Evolutionary conservation across 441 rosid genomes (phyloP).

Genomic region (Metrosideros polymorpha): DNA sequence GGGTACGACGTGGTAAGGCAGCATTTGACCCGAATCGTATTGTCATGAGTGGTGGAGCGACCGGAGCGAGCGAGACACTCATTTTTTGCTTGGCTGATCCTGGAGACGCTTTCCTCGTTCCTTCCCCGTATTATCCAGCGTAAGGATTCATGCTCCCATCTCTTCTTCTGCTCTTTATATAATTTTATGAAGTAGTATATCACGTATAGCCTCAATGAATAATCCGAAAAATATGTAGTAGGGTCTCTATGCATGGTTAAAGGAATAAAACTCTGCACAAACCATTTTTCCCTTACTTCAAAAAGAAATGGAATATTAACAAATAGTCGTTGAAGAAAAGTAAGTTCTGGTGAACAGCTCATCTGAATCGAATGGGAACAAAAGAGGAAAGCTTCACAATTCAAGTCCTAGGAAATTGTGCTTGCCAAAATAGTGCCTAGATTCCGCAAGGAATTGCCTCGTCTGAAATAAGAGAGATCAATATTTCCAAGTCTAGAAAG

Average conservation of each 20-base stretch:
- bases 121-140: slow-evolving; percentile 53
- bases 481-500: background rate
- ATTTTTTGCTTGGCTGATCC: slow-evolving; percentile 52
- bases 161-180: background rate
- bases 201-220: background rate
- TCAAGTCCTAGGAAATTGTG: background rate
- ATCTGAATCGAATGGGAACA: background rate
- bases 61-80: slow-evolving; percentile 50
- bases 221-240: background rate
- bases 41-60: slow-evolving; percentile 61
- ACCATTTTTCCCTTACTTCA: background rate
- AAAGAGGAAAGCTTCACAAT: background rate
- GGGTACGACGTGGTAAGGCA: slow-evolving; percentile 27
- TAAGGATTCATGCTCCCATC: slow-evolving; percentile 11
- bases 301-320: background rate
- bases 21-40: slow-evolving; percentile 35
- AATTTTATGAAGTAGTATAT: background rate
- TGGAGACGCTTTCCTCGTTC: slow-evolving; percentile 54
- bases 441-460: background rate
- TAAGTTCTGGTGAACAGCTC: background rate
- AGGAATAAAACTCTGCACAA: background rate
- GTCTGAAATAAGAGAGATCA: background rate
- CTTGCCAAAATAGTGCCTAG: background rate
- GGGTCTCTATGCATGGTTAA: background rate
- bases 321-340: background rate